These are phyloP conservation scores for Solanum rostratum DNA, from an alignment of 257 asterid genomes.

Conservation along the genomic window DNA sequence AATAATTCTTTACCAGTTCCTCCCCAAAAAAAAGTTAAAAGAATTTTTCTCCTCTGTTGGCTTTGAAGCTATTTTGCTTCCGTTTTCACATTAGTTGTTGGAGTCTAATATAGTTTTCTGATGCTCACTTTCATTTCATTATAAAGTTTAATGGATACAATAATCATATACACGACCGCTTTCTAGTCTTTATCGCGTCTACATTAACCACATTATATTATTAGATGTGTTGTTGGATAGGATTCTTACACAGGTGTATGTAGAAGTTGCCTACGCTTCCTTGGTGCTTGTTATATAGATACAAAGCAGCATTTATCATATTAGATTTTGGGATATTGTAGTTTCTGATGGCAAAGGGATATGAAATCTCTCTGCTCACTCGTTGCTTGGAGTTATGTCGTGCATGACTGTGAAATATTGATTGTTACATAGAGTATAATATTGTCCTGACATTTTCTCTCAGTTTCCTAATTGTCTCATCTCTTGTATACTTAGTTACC, in stretches of 20 bases:
- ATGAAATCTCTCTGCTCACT: background rate
- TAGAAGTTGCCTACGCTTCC: background rate
- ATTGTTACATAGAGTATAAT: background rate
- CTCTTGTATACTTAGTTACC: background rate
- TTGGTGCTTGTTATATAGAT: background rate
- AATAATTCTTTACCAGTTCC: background rate
- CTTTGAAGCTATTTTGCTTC: background rate
- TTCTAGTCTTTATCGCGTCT: background rate
- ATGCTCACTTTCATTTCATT: background rate
- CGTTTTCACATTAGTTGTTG: background rate
- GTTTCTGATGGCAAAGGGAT: background rate
- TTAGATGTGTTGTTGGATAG: background rate
- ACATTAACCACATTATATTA: background rate
- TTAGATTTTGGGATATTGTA: background rate
- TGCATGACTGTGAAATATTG: background rate
- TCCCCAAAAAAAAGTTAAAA: background rate
- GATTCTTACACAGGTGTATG: background rate
- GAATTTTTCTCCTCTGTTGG: background rate
- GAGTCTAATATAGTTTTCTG: background rate
- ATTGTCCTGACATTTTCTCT: background rate
- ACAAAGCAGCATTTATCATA: background rate
- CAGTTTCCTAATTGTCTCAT: background rate
- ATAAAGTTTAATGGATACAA: background rate
- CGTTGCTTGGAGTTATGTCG: background rate
- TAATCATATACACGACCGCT: background rate